Evolutionary conservation across 1,284 basidiomycete genomes (phyloP).

Genomic region (Fomitiporia mediterranea): DNA sequence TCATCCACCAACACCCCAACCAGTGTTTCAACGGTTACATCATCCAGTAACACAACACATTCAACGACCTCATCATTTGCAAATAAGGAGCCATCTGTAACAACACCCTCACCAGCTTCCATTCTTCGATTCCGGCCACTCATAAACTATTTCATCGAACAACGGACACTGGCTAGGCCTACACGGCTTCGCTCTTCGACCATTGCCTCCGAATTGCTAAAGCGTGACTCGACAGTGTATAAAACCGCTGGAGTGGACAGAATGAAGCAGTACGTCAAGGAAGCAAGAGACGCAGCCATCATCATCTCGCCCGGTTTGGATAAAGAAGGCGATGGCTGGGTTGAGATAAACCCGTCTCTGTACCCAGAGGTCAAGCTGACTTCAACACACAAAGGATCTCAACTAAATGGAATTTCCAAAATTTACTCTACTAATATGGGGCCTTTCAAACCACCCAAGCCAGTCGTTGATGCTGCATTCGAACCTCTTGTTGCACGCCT

Average conservation of each 20-base stretch:
- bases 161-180: conserved; percentile 28
- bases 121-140: conserved; percentile 1
- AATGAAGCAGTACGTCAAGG: conserved; percentile 41
- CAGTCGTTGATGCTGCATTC: neutral
- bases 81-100: conserved; percentile 21
- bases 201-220: conserved; percentile 35
- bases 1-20: neutral
- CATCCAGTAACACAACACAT: neutral
- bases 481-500: conserved; percentile 4
- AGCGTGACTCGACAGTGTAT: conserved; percentile 36
- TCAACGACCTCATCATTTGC: neutral
- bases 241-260: conserved; percentile 36
- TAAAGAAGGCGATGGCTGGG: conserved; percentile 37
- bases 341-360: conserved; percentile 1
- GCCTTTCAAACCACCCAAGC: neutral
- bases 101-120: neutral
- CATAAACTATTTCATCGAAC: conserved; percentile 25
- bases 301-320: conserved; percentile 37
- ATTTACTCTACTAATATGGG: neutral
- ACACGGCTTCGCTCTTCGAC: conserved; percentile 35
- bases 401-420: neutral
- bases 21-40: neutral
- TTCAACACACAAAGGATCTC: neutral
- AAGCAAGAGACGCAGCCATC: conserved; percentile 43
- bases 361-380: neutral